Percentiles rank a stretch among this genome's conserved stretches.
Evolutionary conservation across 2,329 filamentous ascomycete species (phyloP).

Genomic region (Elsinoe fawcettii): DNA sequence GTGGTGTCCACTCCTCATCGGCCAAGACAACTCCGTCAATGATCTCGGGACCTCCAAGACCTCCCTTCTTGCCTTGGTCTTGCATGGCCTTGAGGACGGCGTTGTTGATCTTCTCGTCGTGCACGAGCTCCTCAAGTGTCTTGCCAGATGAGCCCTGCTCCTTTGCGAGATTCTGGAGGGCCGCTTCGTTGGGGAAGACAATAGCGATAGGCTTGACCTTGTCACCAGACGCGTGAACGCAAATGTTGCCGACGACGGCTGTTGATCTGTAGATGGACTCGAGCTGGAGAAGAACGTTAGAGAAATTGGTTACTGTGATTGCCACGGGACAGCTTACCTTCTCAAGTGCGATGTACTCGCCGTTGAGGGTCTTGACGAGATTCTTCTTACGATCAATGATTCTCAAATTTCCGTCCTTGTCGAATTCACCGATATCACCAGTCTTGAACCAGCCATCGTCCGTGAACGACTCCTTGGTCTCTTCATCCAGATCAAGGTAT

Average conservation of each 20-base stretch:
- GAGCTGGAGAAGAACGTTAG: too few relatives aligned
- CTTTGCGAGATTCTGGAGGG: slow-evolving; percentile 48
- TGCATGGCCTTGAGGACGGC: slow-evolving; percentile 65
- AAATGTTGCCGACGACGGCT: slow-evolving; percentile 75
- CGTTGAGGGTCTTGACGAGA: slow-evolving; percentile 87
- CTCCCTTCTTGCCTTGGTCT: slow-evolving; percentile 55
- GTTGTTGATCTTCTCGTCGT: slow-evolving; percentile 56
- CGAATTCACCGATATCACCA: slow-evolving; percentile 89
- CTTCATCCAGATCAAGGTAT: slow-evolving; percentile 80
- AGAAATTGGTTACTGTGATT: background rate
- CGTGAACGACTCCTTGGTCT: slow-evolving; percentile 69
- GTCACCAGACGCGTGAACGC: slow-evolving; percentile 70
- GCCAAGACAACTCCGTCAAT: slow-evolving; percentile 68
- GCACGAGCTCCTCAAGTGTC: slow-evolving; percentile 61
- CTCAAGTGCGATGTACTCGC: slow-evolving; percentile 95
- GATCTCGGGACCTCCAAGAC: slow-evolving; percentile 63
- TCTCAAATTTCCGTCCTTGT: slow-evolving; percentile 66
- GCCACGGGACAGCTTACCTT: slow-evolving; percentile 39
- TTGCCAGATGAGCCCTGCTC: slow-evolving; percentile 54
- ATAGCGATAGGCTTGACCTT: slow-evolving; percentile 75
- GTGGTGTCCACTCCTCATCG: slow-evolving; percentile 82
- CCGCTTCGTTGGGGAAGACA: slow-evolving; percentile 55
- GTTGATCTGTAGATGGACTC: slow-evolving; percentile 82
- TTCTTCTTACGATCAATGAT: slow-evolving; percentile 98
- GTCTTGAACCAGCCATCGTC: slow-evolving; percentile 94